Conservation (phyloP, 2,329 filamentous ascomycete species). For the Ascochyta fabae region DNA sequence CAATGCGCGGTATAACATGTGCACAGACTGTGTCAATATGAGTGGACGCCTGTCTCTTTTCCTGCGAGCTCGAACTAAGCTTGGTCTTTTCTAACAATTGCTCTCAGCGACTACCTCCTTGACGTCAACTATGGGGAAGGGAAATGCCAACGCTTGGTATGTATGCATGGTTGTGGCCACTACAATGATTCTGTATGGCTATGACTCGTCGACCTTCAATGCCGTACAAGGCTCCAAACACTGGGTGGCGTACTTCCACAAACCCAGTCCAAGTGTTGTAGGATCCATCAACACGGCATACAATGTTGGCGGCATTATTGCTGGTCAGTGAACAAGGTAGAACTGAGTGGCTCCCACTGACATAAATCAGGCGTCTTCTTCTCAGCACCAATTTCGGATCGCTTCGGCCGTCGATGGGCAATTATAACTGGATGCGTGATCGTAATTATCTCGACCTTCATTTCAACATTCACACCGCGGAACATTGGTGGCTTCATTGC, state of each 20-base stretch:
- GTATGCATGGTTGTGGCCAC: constrained; percentile 4
- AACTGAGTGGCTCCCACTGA: background rate
- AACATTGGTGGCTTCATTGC: constrained; percentile 3
- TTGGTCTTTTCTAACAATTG: too few species aligned
- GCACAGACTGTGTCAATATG: background rate
- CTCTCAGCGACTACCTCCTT: background rate
- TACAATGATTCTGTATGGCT: constrained; percentile 7
- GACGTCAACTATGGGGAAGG: background rate
- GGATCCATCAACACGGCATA: constrained; percentile 9
- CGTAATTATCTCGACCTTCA: constrained; percentile 4
- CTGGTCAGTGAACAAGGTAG: background rate
- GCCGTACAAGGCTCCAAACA: background rate
- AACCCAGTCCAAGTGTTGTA: background rate
- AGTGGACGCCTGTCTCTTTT: background rate
- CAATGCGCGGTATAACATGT: background rate
- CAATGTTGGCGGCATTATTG: constrained; percentile 4
- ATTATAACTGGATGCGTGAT: constrained; percentile 1
- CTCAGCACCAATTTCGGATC: constrained; percentile 1
- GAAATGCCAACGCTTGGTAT: constrained; percentile 3
- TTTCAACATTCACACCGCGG: constrained; percentile 3
- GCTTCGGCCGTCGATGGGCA: constrained; percentile 2
- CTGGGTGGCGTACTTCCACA: constrained; percentile 2
- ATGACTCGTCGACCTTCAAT: constrained; percentile 8
- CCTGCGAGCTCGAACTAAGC: background rate
- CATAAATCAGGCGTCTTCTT: background rate